Conservation (phyloP, 1,284 basidiomycete genomes). For the Amylostereum chailletii region DNA sequence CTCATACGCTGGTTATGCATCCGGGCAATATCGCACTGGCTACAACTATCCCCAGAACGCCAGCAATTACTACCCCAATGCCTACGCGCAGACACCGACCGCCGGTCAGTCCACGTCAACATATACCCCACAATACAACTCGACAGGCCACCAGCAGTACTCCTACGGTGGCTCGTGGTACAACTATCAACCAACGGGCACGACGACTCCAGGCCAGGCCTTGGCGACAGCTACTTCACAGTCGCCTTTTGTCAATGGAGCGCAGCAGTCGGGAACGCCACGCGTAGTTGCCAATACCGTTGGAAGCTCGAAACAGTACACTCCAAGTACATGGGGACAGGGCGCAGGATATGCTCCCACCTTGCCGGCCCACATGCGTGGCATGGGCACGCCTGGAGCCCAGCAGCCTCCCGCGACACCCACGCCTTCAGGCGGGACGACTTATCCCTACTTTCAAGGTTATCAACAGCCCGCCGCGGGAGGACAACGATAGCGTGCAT, state of each 20-base stretch:
- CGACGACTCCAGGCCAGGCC: conserved; percentile 1
- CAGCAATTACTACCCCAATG: conserved; percentile 19
- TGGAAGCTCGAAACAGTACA: conserved; percentile 20
- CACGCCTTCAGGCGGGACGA: conserved; percentile 12
- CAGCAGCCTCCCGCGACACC: conserved; percentile 17
- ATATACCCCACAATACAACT: conserved; percentile 14
- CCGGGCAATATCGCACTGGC: conserved; percentile 18
- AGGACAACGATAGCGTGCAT: conserved; percentile 6
- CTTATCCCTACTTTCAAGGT: conserved; percentile 18
- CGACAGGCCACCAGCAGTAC: conserved; percentile 22
- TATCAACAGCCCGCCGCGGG: conserved; percentile 13
- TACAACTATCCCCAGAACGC: conserved; percentile 21
- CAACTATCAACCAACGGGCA: conserved; percentile 11
- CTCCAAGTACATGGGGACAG: conserved; percentile 14
- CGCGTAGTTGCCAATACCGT: conserved; percentile 44
- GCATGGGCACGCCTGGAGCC: conserved; percentile 5
- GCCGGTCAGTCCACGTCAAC: conserved; percentile 11
- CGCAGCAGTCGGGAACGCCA: conserved; percentile 24
- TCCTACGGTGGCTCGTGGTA: conserved; percentile 25
- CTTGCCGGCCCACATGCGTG: conserved; percentile 31
- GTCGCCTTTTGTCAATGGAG: conserved; percentile 26
- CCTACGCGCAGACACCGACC: conserved; percentile 8
- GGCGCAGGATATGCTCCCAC: conserved; percentile 20
- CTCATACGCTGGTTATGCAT: conserved; percentile 17
- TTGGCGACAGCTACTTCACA: conserved; percentile 23